Evolutionary conservation across 2,329 filamentous ascomycete species (phyloP).

Genomic region (Macrophomina pseudophaseolina): DNA sequence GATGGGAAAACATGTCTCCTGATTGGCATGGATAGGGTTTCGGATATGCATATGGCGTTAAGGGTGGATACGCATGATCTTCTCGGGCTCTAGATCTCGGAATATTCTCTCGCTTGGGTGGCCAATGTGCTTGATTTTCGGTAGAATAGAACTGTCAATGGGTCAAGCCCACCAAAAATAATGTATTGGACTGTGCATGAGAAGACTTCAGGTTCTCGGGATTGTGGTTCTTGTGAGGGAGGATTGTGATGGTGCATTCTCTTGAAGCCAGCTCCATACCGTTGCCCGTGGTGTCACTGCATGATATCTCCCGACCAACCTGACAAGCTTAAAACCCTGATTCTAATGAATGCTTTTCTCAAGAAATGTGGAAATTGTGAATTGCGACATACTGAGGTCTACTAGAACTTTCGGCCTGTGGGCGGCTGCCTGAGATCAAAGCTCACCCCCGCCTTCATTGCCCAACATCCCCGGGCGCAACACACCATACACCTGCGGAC

Average conservation of each 20-base stretch:
- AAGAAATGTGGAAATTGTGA: background rate
- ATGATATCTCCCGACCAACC: background rate
- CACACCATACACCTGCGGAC: background rate
- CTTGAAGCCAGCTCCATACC: too few relatives aligned
- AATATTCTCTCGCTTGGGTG: conserved; percentile 14
- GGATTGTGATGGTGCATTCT: background rate
- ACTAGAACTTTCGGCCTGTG: conserved; percentile 2
- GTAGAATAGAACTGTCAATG: conserved; percentile 16
- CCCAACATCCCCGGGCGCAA: background rate
- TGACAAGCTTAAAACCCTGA: too few relatives aligned
- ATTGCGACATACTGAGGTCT: background rate
- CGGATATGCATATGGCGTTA: conserved; percentile 1
- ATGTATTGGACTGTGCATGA: background rate
- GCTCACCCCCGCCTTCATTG: background rate
- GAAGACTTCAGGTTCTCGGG: background rate
- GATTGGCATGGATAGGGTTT: background rate
- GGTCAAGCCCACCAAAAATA: conserved; percentile 17
- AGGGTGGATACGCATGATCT: background rate
- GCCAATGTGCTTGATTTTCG: background rate
- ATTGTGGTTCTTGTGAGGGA: background rate
- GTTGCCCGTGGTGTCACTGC: too few relatives aligned
- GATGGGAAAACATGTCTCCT: background rate
- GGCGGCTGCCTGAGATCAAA: conserved; percentile 8
- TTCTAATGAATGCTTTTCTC: background rate
- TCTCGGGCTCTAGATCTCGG: background rate